Evolutionary conservation across 2,329 filamentous ascomycete species (phyloP).

Genomic region (Fusarium ambrosium): DNA sequence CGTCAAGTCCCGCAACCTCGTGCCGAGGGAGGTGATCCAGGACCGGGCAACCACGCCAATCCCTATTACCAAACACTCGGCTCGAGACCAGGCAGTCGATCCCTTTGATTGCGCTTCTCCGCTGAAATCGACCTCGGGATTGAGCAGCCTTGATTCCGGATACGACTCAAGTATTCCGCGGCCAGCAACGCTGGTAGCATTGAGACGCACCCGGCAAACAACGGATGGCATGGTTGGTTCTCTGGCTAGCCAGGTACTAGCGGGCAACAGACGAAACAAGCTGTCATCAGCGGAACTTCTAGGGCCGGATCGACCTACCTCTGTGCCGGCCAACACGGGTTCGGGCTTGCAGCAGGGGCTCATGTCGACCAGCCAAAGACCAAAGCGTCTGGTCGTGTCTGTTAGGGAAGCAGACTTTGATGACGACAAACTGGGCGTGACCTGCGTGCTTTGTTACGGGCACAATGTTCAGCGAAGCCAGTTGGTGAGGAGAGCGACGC

Average conservation of each 20-base stretch:
- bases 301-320: conserved; percentile 30
- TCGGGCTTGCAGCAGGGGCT: conserved; percentile 14
- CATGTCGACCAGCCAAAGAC: conserved; percentile 7
- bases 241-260: conserved; percentile 31
- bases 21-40: conserved; percentile 22
- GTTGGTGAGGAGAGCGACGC: conserved; percentile 30
- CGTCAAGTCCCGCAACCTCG: conserved; percentile 43
- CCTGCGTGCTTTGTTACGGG: conserved; percentile 46
- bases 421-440: conserved; percentile 36
- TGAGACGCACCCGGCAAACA: conserved; percentile 34
- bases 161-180: conserved; percentile 44
- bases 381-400: conserved; percentile 32
- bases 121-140: conserved; percentile 39
- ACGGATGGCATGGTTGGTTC: conserved; percentile 31
- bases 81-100: conserved; percentile 25
- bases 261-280: conserved; percentile 36
- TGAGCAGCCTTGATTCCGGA: conserved; percentile 46
- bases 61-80: conserved; percentile 36
- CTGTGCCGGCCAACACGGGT: conserved; percentile 12
- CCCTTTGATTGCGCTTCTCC: conserved; percentile 38
- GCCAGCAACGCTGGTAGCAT: conserved; percentile 35
- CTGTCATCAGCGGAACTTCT: conserved; percentile 35
- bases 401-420: conserved; percentile 36
- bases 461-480: conserved; percentile 43
- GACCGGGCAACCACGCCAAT: conserved; percentile 37